Evolutionary conservation across 768 basidiomycete species (phyloP).

Genomic region (Leucocoprinus leucothites): DNA sequence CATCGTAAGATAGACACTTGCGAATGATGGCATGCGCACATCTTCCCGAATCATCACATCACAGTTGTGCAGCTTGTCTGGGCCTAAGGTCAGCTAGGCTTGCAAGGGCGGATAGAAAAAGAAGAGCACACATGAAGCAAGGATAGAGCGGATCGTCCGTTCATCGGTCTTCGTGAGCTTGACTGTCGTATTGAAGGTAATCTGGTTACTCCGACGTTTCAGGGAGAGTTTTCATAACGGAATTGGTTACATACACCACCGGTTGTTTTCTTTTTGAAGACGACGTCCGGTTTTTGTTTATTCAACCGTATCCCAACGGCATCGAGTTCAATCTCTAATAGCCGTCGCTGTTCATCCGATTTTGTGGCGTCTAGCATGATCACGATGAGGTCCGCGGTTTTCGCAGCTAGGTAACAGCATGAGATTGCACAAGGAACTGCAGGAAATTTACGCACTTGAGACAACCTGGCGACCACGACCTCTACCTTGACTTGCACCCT

Average conservation of each 20-base stretch:
- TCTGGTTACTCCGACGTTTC: conserved; percentile 38
- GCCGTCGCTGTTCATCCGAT: conserved; percentile 82
- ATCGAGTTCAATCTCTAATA: conserved; percentile 92
- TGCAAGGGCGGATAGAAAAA: neutral
- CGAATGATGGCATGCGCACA: conserved; percentile 40
- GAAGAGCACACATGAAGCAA: conserved; percentile 69
- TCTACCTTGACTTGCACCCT: conserved; percentile 86
- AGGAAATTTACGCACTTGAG: conserved; percentile 53
- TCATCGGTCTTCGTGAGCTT: conserved; percentile 95
- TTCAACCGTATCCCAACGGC: conserved; percentile 96
- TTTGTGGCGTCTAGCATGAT: conserved; percentile 94
- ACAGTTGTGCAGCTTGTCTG: conserved; percentile 89
- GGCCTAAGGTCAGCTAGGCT: neutral
- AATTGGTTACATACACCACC: conserved; percentile 66
- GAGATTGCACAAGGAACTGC: neutral
- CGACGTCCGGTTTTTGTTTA: conserved; percentile 85
- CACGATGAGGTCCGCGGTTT: conserved; percentile 91
- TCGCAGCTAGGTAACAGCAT: conserved; percentile 48
- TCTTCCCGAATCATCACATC: conserved; percentile 99
- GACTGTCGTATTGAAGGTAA: conserved; percentile 90
- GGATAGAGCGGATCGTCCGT: conserved; percentile 88
- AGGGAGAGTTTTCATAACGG: neutral
- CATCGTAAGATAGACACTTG: conserved; percentile 8
- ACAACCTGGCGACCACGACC: conserved; percentile 97
- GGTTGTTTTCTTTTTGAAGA: conserved; percentile 90